phyloP scores from a whole-genome alignment of 345 rosid genomes.

The Durio zibethinus region DNA sequence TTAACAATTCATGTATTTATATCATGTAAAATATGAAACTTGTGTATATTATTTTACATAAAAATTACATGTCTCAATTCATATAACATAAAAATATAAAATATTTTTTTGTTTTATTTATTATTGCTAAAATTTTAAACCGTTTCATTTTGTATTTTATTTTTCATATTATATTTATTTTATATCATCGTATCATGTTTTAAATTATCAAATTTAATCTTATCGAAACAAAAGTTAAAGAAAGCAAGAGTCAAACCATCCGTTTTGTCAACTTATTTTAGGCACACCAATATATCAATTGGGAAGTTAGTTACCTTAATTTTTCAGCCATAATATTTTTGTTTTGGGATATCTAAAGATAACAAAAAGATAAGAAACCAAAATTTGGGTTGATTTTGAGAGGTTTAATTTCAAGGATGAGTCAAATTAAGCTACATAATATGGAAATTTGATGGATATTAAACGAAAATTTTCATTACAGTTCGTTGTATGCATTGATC shows the following conservation, averaged over 20 bases:
- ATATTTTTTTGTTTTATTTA: too few relatives aligned
- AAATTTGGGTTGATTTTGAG: background rate
- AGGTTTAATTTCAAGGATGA: background rate
- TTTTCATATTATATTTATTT: too few relatives aligned
- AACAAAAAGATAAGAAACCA: background rate
- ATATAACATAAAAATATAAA: too few relatives aligned
- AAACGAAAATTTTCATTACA: background rate
- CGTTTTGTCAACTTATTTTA: background rate
- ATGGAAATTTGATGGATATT: background rate
- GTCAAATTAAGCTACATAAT: background rate
- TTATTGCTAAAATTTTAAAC: too few relatives aligned
- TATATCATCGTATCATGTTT: too few relatives aligned
- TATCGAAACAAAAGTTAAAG: too few relatives aligned
- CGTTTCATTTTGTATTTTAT: too few relatives aligned
- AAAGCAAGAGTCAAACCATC: background rate
- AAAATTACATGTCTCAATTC: too few relatives aligned
- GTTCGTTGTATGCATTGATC: constrained; percentile 6
- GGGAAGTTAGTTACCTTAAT: background rate
- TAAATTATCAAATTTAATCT: too few relatives aligned
- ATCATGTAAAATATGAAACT: too few relatives aligned
- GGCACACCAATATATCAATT: background rate
- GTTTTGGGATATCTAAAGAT: background rate
- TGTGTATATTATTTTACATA: too few relatives aligned
- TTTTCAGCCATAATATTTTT: background rate
- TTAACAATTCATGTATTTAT: too few relatives aligned